Base-by-base conservation (phyloP, 768 basidiomycete genomes). In the Naganishia randhawae region DNA sequence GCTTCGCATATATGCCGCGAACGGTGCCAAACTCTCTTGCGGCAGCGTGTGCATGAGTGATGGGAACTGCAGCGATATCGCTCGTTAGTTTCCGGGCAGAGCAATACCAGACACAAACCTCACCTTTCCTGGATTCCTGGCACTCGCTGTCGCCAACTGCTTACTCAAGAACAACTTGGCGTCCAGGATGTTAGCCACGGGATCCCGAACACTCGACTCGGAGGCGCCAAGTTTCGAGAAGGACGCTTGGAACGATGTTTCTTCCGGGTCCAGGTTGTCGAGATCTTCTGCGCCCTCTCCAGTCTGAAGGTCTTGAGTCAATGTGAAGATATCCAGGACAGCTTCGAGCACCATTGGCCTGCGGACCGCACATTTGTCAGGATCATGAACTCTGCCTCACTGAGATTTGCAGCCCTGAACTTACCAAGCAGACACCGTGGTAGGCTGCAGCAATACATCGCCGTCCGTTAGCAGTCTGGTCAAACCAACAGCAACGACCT, bases 231-330 rank as follows among this genome's bases (percentile, higher is more conserved):
- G 84, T 39, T 89, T 86, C 62, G 92, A 92, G 81, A 94, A 98
- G 4, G 92, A 90, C 0, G 92, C 91, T 75, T 98, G 96, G 80
- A 97, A 97, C 0, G 92, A 91, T 7, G 89, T 88, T 76, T 97
- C 94, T 75, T 97, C 95, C 69, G 87, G 87, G 76, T 97, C 95
- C 52, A 96, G 86, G 63, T 85, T 86, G 0, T 89, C 90, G 39
- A 91, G 75, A n/a, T 86, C 82, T 4, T 74, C 80, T 0, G 70
- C 64, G 3, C 71, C 79, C 69, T 79, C 79, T 39, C 82, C 82
- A 50, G 81, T 80, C 0, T 76, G 74, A 52, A 82, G 84, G 69
- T 89, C 85, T 72, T 91, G 88, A 0, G 89, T 88, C 62, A 92
- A 87, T 64, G 83, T 84, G 78, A 95, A 89, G 1, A 97, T 84